Evolutionary conservation across 768 basidiomycete genomes (phyloP), one percentile per base, ranked within the genome.

Genomic region (Tephrocybe sp.): DNA sequence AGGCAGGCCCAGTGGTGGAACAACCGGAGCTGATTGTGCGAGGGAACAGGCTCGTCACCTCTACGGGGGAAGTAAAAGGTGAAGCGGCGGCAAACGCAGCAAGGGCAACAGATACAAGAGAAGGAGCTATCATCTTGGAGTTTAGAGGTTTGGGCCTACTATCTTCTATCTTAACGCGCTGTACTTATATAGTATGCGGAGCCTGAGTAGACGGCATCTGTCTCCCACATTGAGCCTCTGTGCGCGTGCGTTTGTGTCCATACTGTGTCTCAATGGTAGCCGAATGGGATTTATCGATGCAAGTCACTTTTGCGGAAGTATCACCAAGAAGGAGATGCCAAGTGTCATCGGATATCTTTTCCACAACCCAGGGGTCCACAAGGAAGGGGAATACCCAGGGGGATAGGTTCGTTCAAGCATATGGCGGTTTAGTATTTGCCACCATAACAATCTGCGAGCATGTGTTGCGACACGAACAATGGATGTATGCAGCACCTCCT

Each of bases 21-120:
- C 85, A 87, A n/a, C 80, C 72, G 1, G 84, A 80, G 39, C 51
- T 52, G 30, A 57, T 35, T 14, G 53, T 39, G 11, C 66, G 59
- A 16, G 56, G 47, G n/a, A 71, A 64, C 30, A 68, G 47, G 34
- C 52, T 53, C 12, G 39, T 45, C 2, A 31, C 34, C 2, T 45
- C 50, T 20, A 39, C 11, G 1, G 34, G 17, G 23, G 45, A 30
- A 23, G 39, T 48, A 17, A 52, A 49, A 14, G 55, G 36, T 0
- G 50, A 52, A 30, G 53, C 44, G n/a, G 19, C n/a, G 32, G 51
- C 39, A n/a, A 17, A 43, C 14, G 39, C 50, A 11, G 39, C 50
- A 6, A 49, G 17, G 48, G 34, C 34, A 26, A 39, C 31, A 30
- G 14, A 34, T 34, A 47, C n/a, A 11, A 52, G 36, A 38, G 40